Evolutionary conservation across 2,329 filamentous ascomycete species (phyloP).

Genomic region (Apiospora pterosperma): DNA sequence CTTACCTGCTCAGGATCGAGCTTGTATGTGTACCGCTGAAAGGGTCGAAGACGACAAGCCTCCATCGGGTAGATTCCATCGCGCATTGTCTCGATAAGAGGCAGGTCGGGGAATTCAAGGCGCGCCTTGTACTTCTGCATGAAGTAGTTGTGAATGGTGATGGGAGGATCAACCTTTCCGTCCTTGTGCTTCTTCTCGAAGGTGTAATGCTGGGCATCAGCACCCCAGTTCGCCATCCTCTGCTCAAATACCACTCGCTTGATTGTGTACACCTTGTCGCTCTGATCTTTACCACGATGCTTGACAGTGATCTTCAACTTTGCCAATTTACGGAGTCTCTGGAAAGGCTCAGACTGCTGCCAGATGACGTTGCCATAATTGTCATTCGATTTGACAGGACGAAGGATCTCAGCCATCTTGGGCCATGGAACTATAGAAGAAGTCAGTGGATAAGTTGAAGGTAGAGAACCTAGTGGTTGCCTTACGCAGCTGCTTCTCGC

Average conservation of each 20-base stretch:
- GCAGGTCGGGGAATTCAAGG: conserved; percentile 46
- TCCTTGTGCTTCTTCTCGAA: conserved; percentile 43
- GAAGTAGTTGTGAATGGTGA: conserved; percentile 54
- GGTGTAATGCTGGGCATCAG: conserved; percentile 46
- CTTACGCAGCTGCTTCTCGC: conserved; percentile 23
- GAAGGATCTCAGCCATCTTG: conserved; percentile 27
- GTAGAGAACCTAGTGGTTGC: not conserved
- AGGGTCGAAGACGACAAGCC: conserved; percentile 46
- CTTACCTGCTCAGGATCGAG: conserved; percentile 50
- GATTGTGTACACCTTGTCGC: conserved; percentile 49
- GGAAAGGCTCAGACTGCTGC: conserved; percentile 49
- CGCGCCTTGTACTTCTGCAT: conserved; percentile 48
- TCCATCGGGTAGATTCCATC: conserved; percentile 60
- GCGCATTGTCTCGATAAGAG: conserved; percentile 55
- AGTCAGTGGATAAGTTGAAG: conserved; percentile 23
- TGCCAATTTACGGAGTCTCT: conserved; percentile 48
- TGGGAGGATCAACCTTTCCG: conserved; percentile 8
- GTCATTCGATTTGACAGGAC: conserved; percentile 27
- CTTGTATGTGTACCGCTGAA: conserved; percentile 63
- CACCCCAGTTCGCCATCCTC: conserved; percentile 42
- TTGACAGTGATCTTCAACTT: conserved; percentile 55
- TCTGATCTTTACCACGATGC: conserved; percentile 46
- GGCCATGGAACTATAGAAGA: conserved; percentile 21
- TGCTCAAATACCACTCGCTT: conserved; percentile 46
- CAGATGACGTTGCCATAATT: conserved; percentile 18